phyloP scores from a whole-genome alignment of 768 basidiomycete genomes.

The Lentinula sp. region DNA sequence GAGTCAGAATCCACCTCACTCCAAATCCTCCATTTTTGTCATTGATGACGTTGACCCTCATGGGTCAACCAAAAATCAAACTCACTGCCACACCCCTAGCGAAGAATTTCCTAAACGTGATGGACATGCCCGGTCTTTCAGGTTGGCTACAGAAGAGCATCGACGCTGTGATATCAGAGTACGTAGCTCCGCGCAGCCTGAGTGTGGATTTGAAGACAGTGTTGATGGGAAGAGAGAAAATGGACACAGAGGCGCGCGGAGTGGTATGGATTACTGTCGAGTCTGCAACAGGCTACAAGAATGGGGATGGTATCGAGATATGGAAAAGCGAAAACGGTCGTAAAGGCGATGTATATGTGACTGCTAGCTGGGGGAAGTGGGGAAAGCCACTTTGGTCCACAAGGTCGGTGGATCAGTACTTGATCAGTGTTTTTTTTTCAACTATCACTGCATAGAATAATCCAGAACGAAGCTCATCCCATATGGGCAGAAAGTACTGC shows the following conservation, averaged over 20 bases:
- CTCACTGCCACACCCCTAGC: conserved; percentile 62
- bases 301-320: conserved; percentile 29
- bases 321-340: conserved; percentile 21
- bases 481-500: conserved; percentile 67
- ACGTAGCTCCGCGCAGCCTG: conserved; percentile 68
- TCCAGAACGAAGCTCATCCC: conserved; percentile 54
- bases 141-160: conserved; percentile 65
- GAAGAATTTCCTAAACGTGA: conserved; percentile 63
- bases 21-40: conserved; percentile 60
- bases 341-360: conserved; percentile 51
- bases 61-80: conserved; percentile 64
- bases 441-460: conserved; percentile 35
- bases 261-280: conserved; percentile 63
- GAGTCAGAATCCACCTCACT: conserved; percentile 68
- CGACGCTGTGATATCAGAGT: conserved; percentile 52
- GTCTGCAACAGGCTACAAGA: conserved; percentile 45
- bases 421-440: not conserved
- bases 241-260: conserved; percentile 63
- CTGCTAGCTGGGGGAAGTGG: conserved; percentile 58
- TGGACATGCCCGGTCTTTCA: conserved; percentile 69
- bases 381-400: conserved; percentile 67
- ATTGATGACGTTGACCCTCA: conserved; percentile 49
- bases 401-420: conserved; percentile 22
- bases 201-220: conserved; percentile 64
- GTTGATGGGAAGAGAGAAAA: conserved; percentile 51